A percentile compares a stretch with the other conserved stretches of the same genome.
Evolutionary conservation across 2,329 filamentous ascomycete species (phyloP).

Genomic region (Fusarium begoniae): DNA sequence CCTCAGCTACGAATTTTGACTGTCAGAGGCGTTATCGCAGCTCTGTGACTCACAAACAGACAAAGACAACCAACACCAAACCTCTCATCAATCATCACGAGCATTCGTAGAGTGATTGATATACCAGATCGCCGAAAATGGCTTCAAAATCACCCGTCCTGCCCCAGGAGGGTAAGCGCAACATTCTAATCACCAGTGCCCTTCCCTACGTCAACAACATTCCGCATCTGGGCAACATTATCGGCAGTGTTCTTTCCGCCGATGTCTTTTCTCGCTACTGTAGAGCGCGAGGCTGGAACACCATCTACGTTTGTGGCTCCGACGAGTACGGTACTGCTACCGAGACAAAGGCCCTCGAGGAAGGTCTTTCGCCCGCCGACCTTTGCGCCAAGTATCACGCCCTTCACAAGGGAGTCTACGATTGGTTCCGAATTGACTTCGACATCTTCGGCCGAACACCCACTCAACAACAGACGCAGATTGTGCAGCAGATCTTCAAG

Average conservation of each 20-base stretch:
- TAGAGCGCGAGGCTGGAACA: conserved; percentile 80
- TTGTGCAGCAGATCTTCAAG: conserved; percentile 89
- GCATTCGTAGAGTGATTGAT: neutral
- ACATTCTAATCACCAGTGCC: conserved; percentile 91
- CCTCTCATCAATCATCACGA: neutral
- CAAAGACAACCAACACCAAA: neutral
- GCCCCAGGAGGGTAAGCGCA: conserved; percentile 78
- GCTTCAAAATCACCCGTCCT: conserved; percentile 57
- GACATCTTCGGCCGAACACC: conserved; percentile 95
- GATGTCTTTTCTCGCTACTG: conserved; percentile 87
- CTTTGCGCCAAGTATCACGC: conserved; percentile 94
- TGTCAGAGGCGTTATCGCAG: conserved; percentile 31
- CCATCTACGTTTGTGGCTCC: conserved; percentile 84
- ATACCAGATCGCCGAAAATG: conserved; percentile 31
- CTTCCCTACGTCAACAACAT: conserved; percentile 81
- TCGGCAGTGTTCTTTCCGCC: conserved; percentile 86
- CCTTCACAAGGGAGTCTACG: conserved; percentile 89
- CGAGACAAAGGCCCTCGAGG: conserved; percentile 93
- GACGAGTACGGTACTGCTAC: conserved; percentile 97
- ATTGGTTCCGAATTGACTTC: conserved; percentile 96
- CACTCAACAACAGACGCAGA: conserved; percentile 87
- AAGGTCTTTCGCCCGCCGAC: conserved; percentile 81
- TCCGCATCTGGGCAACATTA: conserved; percentile 88
- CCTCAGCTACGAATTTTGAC: conserved; percentile 43
- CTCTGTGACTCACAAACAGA: conserved; percentile 39